Evolutionary conservation across 2,329 filamentous ascomycete genomes (phyloP).

Genomic region (Fusarium sp.): DNA sequence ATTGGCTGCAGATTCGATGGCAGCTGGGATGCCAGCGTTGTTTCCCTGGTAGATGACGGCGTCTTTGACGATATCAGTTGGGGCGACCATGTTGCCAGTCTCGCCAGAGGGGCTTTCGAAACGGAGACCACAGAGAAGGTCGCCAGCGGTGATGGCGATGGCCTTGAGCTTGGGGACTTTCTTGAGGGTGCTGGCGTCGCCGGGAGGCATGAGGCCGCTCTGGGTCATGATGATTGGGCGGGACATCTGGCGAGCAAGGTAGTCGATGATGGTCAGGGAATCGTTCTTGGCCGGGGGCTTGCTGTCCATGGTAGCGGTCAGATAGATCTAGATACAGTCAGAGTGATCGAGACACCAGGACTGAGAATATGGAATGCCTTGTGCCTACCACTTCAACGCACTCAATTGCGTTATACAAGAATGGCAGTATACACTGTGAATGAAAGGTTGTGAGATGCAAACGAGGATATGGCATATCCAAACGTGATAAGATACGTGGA

Average conservation of each 20-base stretch:
- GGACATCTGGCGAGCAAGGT: not conserved
- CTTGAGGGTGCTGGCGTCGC: not conserved
- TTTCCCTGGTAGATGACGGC: not conserved
- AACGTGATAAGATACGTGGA: too few relatives aligned
- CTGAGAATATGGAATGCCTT: not conserved
- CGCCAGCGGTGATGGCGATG: not conserved
- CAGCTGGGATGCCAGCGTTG: too few relatives aligned
- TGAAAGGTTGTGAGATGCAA: not conserved
- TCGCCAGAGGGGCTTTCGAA: not conserved
- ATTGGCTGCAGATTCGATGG: not conserved
- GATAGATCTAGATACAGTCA: not conserved
- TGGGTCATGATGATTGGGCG: not conserved
- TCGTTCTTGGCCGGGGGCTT: not conserved
- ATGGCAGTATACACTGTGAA: not conserved
- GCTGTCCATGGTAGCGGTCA: not conserved
- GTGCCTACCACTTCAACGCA: fast-evolving
- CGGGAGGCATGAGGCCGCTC: not conserved
- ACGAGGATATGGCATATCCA: too few relatives aligned
- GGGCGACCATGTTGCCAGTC: not conserved
- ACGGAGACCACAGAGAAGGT: not conserved
- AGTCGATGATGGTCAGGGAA: not conserved
- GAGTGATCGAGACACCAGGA: not conserved
- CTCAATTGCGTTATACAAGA: too few relatives aligned
- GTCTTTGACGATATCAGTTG: fast-evolving
- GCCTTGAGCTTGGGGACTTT: fast-evolving